A percentile compares a stretch with the other conserved stretches of the same genome.
These are phyloP conservation scores for Verticillium longisporum DNA, from an alignment of 2,329 filamentous ascomycete genomes.

Conservation along the genomic window DNA sequence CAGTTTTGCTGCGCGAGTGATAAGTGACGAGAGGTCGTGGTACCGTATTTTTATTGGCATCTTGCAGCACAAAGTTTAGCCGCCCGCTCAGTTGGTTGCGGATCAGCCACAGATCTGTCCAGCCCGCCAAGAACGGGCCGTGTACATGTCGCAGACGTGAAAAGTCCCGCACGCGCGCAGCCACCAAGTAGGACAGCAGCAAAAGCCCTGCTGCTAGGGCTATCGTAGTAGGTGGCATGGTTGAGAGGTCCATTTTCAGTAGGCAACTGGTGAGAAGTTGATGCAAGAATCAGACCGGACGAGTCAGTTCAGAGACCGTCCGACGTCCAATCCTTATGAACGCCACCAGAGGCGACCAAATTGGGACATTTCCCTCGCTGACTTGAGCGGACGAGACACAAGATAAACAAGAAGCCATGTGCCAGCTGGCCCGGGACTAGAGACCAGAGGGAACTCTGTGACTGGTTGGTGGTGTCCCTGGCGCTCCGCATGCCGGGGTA, in stretches of 20 bases:
- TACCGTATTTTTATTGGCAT: constrained; percentile 16
- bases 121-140: constrained; percentile 18
- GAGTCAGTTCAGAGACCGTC: neutral
- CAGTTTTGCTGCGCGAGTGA: neutral
- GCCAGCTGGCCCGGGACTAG: neutral
- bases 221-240: neutral
- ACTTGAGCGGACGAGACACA: no score
- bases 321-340: neutral
- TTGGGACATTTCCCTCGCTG: no score
- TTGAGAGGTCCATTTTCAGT: neutral
- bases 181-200: neutral
- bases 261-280: neutral
- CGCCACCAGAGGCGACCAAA: no score
- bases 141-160: constrained; percentile 18
- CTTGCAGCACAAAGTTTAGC: constrained; percentile 16
- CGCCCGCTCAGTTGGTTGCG: constrained; percentile 12
- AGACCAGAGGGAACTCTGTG: neutral
- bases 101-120: constrained; percentile 23
- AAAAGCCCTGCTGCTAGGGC: neutral
- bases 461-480: neutral
- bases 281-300: neutral
- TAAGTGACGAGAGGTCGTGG: neutral
- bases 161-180: constrained; percentile 3
- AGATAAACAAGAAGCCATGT: no score
- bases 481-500: neutral